Conservation (phyloP, 371 early-diverging fungal genomes). For the Rhizopus sp. region DNA sequence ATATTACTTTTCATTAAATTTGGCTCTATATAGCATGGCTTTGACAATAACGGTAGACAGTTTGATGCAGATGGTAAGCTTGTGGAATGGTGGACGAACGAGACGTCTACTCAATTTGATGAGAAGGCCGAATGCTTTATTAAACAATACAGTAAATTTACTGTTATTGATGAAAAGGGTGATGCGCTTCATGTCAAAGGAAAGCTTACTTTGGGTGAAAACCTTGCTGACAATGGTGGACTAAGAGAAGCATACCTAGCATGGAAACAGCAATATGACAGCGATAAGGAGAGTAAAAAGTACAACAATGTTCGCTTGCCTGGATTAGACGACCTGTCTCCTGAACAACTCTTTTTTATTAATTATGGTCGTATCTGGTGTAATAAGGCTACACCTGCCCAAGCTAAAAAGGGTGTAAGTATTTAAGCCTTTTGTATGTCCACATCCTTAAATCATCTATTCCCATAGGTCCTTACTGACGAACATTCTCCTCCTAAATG, state of each 20-base stretch:
- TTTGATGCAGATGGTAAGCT: slow-evolving; percentile 48
- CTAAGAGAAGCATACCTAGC: slow-evolving; percentile 39
- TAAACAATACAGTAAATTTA: slow-evolving; percentile 59
- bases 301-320: slow-evolving; percentile 52
- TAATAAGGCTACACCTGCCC: slow-evolving; percentile 38
- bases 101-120: slow-evolving; percentile 52
- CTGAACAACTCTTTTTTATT: slow-evolving; percentile 58
- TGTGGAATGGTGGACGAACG: slow-evolving; percentile 66
- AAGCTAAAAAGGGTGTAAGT: slow-evolving; percentile 37
- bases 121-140: slow-evolving; percentile 59
- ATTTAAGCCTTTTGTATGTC: background rate
- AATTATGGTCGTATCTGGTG: slow-evolving; percentile 61
- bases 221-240: slow-evolving; percentile 78
- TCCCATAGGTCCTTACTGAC: slow-evolving; percentile 38
- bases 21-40: slow-evolving; percentile 36
- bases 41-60: slow-evolving; percentile 52
- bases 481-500: slow-evolving; percentile 56
- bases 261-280: slow-evolving; percentile 42
- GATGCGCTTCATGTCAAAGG: slow-evolving; percentile 46
- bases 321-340: slow-evolving; percentile 47
- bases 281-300: slow-evolving; percentile 31
- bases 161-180: slow-evolving; percentile 30
- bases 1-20: background rate
- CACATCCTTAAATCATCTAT: background rate
- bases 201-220: slow-evolving; percentile 65